Percentiles rank a stretch among this genome's conserved stretches.
These are phyloP conservation scores for Populus tremula DNA, from an alignment of 345 rosid genomes.

Conservation along the genomic window DNA sequence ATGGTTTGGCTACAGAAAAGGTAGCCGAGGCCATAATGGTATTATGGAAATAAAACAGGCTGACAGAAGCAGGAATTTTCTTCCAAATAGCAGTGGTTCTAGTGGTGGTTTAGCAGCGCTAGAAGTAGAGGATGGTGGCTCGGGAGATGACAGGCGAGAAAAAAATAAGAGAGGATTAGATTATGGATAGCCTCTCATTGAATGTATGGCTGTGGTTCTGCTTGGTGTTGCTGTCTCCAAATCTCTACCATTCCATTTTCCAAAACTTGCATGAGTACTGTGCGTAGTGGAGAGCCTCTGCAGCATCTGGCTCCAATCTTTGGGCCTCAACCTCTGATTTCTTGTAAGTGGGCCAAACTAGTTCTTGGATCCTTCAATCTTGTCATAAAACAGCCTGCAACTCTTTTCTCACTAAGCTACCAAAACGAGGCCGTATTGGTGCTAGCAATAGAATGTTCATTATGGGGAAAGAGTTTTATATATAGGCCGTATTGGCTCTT, in stretches of 20 bases:
- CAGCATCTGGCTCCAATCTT: background rate
- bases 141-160: conserved; percentile 4
- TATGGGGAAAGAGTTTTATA: background rate
- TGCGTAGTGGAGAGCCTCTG: no score
- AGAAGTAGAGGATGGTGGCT: conserved; percentile 14
- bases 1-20: conserved; percentile 76
- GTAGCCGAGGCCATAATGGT: conserved; percentile 85
- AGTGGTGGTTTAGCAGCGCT: background rate
- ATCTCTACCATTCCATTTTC: conserved; percentile 4
- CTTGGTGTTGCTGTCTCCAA: conserved; percentile 24
- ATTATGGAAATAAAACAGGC: background rate
- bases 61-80: background rate
- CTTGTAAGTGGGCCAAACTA: background rate
- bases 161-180: conserved; percentile 60
- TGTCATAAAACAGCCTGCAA: background rate
- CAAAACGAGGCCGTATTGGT: background rate
- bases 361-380: background rate
- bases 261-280: background rate
- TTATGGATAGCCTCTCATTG: conserved; percentile 73
- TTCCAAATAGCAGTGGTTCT: background rate
- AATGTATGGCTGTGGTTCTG: conserved; percentile 49
- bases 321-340: background rate
- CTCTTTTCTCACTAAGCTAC: background rate
- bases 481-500: background rate
- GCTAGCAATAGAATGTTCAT: background rate